Evolutionary conservation across 345 rosid species (phyloP).

Genomic region (Brassica nigra): DNA sequence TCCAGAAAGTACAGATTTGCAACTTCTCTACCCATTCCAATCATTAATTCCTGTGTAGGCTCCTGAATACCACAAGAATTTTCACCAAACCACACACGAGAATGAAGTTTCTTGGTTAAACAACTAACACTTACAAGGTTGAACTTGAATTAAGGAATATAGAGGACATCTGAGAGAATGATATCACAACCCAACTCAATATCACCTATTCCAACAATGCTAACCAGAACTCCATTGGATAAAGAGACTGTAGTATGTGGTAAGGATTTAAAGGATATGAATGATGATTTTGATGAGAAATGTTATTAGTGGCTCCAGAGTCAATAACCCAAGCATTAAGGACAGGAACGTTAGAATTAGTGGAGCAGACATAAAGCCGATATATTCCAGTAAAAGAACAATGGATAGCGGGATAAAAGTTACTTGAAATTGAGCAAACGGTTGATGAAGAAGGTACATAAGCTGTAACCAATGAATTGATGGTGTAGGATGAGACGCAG

Average conservation of each 20-base stretch:
- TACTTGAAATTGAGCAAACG: background rate
- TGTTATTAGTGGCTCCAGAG: background rate
- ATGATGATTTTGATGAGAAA: background rate
- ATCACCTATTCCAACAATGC: background rate
- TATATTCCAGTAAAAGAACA: background rate
- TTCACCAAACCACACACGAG: too few species aligned
- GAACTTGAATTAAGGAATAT: background rate
- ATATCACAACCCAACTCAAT: fast-evolving
- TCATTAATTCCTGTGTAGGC: background rate
- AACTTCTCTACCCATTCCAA: background rate
- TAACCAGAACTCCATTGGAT: background rate
- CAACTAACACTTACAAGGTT: too few species aligned
- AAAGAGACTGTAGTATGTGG: background rate
- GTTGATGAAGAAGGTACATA: background rate
- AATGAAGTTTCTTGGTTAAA: too few species aligned
- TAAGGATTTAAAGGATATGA: fast-evolving
- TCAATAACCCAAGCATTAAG: background rate
- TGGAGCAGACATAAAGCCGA: background rate
- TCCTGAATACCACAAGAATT: background rate
- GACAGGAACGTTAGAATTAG: background rate
- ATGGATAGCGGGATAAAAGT: background rate
- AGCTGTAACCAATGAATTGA: background rate
- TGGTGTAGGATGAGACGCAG: background rate
- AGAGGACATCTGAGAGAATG: fast-evolving
- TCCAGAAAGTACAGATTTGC: background rate